phyloP scores from a whole-genome alignment of 345 rosid species.

The Brassica nigra region DNA sequence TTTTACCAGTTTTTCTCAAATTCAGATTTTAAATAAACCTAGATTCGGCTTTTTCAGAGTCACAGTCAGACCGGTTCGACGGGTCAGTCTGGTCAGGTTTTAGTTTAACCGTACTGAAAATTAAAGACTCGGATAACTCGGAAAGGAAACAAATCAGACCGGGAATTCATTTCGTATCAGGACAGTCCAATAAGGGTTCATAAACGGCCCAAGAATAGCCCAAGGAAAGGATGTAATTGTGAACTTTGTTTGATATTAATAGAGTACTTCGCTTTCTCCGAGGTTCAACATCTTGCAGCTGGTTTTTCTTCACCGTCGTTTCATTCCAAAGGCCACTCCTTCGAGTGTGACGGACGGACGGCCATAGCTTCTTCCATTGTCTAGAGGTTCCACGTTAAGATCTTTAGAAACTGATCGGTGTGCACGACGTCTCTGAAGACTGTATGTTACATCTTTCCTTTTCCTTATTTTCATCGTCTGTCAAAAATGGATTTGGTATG shows the following conservation, averaged over 20 bases:
- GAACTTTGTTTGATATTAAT: background rate
- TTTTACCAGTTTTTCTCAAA: too few species aligned
- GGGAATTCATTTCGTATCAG: background rate
- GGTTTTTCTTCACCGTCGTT: background rate
- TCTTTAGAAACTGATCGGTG: background rate
- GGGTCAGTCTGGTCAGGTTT: too few species aligned
- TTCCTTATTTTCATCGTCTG: background rate
- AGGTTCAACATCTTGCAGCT: background rate
- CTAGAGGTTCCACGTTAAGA: slow-evolving; percentile 12
- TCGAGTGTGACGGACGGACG: slow-evolving; percentile 20
- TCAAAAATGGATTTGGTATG: background rate
- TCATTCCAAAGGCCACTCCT: background rate
- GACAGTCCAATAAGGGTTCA: background rate
- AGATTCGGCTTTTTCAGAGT: too few species aligned
- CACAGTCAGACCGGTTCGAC: too few species aligned
- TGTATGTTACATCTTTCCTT: slow-evolving; percentile 16
- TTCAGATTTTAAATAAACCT: too few species aligned
- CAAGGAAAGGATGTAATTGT: background rate
- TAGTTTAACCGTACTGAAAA: background rate
- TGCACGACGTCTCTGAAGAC: background rate
- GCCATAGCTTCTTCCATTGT: slow-evolving; percentile 8
- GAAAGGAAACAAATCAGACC: background rate
- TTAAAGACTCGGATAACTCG: background rate
- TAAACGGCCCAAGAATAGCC: background rate
- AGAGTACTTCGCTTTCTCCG: background rate